Evolutionary conservation across 78 protist genomes (phyloP).

Genomic region (Mantamonas sphyraenae): DNA sequence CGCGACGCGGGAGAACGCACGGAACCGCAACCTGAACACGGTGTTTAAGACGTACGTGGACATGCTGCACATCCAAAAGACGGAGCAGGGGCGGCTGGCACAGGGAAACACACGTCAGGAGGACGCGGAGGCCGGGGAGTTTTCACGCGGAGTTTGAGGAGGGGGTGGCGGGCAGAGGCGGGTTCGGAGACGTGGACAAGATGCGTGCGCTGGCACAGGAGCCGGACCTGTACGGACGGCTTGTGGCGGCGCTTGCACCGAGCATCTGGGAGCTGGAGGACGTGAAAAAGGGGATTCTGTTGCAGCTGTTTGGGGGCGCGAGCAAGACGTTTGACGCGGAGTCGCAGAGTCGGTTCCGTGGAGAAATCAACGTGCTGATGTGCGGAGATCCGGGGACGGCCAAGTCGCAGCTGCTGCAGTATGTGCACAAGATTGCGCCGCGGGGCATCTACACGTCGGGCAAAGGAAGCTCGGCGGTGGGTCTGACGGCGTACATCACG

Average conservation of each 20-base stretch:
- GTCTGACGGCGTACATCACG: constrained; percentile 96
- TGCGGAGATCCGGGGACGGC: constrained; percentile 98
- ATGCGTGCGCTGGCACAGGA: constrained; percentile 2
- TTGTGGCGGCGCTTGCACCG: constrained; percentile 88
- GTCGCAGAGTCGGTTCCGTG: constrained; percentile 15
- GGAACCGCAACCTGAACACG: constrained; percentile 9
- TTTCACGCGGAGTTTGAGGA: constrained; percentile 16
- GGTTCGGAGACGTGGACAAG: constrained; percentile 9
- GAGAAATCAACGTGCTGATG: constrained; percentile 93
- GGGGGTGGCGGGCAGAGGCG: constrained; percentile 6
- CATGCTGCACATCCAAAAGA: constrained; percentile 24
- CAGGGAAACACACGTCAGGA: neutral
- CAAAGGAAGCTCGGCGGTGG: constrained; percentile 96
- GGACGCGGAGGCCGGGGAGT: neutral
- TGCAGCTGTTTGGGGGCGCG: constrained; percentile 94
- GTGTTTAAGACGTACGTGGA: constrained; percentile 36
- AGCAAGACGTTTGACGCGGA: neutral
- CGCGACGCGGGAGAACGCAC: constrained; percentile 32
- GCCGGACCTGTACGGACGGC: constrained; percentile 73
- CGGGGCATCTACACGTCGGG: constrained; percentile 99
- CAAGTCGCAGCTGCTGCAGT: constrained; percentile 95
- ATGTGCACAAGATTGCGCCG: constrained; percentile 92
- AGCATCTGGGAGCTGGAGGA: constrained; percentile 91
- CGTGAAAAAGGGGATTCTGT: constrained; percentile 93
- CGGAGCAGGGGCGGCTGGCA: constrained; percentile 5